phyloP scores from a whole-genome alignment of 106 monocot genomes.

The Acorus gramineus region DNA sequence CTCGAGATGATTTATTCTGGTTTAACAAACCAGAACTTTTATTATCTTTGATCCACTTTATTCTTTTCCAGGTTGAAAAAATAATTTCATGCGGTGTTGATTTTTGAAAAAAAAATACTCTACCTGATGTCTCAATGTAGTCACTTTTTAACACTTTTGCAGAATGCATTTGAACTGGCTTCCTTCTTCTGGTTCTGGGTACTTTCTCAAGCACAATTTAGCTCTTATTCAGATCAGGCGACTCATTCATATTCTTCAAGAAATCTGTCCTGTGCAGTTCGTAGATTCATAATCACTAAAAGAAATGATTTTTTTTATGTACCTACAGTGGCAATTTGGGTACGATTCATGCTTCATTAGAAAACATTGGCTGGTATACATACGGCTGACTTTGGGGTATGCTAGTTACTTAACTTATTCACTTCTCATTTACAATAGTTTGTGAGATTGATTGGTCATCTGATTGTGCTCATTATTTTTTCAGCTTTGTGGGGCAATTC shows the following conservation, averaged over 20 bases:
- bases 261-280: too few species aligned
- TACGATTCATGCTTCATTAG: constrained; percentile 85
- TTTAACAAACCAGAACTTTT: constrained; percentile 93
- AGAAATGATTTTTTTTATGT: neutral
- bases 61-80: constrained; percentile 78
- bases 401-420: neutral
- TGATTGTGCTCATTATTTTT: neutral
- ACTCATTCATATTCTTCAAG: too few species aligned
- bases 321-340: constrained; percentile 83
- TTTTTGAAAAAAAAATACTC: too few species aligned
- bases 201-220: constrained; percentile 2
- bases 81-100: neutral
- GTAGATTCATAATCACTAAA: too few species aligned
- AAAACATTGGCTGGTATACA: constrained; percentile 71
- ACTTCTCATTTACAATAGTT: neutral
- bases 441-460: neutral
- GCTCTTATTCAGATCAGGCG: too few species aligned
- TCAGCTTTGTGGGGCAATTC: constrained; percentile 86
- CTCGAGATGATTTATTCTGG: constrained; percentile 93
- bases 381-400: constrained; percentile 84
- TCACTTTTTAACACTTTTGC: constrained; percentile 4
- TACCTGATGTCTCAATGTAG: too few species aligned
- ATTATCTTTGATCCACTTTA: constrained; percentile 78
- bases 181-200: constrained; percentile 99
- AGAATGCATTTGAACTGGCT: constrained; percentile 98